Base-by-base conservation (phyloP, 1,284 basidiomycete genomes). In the Cyathus pygmaeus region DNA sequence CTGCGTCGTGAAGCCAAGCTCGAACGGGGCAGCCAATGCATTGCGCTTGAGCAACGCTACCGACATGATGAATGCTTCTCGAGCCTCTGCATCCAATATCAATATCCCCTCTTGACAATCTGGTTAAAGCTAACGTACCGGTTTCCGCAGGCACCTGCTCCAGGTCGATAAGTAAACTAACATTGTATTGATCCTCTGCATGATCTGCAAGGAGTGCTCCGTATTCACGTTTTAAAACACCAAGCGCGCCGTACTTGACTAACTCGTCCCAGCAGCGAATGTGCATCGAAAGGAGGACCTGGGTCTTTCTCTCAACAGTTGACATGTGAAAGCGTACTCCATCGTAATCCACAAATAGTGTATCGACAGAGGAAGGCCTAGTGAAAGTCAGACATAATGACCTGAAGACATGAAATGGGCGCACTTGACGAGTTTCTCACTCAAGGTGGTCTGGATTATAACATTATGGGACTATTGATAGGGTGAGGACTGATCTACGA, bases 231-330 rank as follows among this genome's bases (percentile, higher is more conserved):
- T 86, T 81, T 62, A 99, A 82, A 53, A 97, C 81, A 53, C 95
- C 90, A 36, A 90, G 73, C 1, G 95, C 97, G 58, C 97, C 98
- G 70, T 94, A 96, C 64, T 87, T 85, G 41, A 91, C 91, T 41
- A 99, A 89, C 76, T 99, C 95, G 62, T 91, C 87, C 97, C 97
- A 99, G 84, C 98, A 99, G 59, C 93, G 90, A 67, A 99, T 96
- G 77, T 92, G 91, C 95, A 99, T 99, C 36, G 96, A 98, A 19
- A 99, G 87, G 41, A 94, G 83, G 23, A 97, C 81, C 2, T 88
- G 79, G 2, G 92, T 91, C 76, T 95, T 95, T 73, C 91, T 89
- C 46, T 94, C 89, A 3, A 93, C 92, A 0, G 95, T 96, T 13
- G 93, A 94, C 56, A 99, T 80, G 76, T 94, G 96, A 81, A 99